Base-by-base conservation (phyloP, 2,329 filamentous ascomycete species). In the Ophiostoma perfectum region DNA sequence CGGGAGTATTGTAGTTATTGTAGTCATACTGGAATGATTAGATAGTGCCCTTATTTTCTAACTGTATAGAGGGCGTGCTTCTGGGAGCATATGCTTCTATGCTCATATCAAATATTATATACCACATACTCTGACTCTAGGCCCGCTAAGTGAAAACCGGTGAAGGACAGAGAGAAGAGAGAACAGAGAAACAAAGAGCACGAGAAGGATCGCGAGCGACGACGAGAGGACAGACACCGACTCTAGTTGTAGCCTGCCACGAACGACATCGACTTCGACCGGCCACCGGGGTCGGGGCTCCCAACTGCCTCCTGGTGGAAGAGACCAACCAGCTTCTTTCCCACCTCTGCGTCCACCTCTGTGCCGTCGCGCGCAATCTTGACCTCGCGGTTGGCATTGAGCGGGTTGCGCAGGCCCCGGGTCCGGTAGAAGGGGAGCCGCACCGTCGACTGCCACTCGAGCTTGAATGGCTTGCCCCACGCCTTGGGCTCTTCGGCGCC, bases 341-440 rank as follows among this genome's bases (percentile, higher is more conserved):
- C 94, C 60, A 96, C 86, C 42, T 83, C 86, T 41, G 93, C 91
- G 78, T 98, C 94, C 67, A 98, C 81, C 77, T 98, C 94, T 0
- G 94, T 98, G 1, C 94, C 94, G 74, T 98, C 94, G 74, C 94
- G 85, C 38, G 94, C 94, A 75, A 98, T 97, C 78, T 98, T 98
- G 71, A 98, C 91, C 76, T 98, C 94, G 66, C 94, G 83, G 75
- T 97, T 97, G 4, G 92, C 90, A 77, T 98, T 98, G 92, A 93
- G 97, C 0, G 92, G 90, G 76, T 98, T 98, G 45, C 93, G 86
- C 68, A 98, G 79, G 0, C 94, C 93, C 71, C 93, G 83, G 0
- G 93, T 96, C 60, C 91, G 87, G 77, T 95, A 96, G 76, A 98
- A 98, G 0, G 94, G 93, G 5, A 98, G 83, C 47, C 89, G 86